These are phyloP conservation scores for Sugiyamaella boreocaroliniensis DNA, from an alignment of 805 yeast species.

Conservation along the genomic window DNA sequence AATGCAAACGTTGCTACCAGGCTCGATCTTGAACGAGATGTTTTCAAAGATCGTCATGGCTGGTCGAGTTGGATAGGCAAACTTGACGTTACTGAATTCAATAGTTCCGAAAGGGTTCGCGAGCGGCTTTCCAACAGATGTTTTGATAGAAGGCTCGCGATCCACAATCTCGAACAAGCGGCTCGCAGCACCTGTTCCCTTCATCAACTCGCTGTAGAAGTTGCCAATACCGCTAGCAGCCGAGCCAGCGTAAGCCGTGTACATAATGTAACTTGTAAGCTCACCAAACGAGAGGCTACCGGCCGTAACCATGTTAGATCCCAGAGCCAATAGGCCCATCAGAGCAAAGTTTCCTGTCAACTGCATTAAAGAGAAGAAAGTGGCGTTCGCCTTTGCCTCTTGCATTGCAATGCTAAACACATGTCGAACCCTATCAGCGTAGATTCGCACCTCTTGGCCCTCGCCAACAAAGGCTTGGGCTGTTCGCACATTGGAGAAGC, in stretches of 20 bases:
- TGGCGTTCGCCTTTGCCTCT: slow-evolving; percentile 75
- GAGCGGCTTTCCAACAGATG: slow-evolving; percentile 53
- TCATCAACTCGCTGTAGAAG: slow-evolving; percentile 91
- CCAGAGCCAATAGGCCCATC: slow-evolving; percentile 69
- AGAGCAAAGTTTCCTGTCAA: slow-evolving; percentile 77
- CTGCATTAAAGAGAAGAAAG: slow-evolving; percentile 72
- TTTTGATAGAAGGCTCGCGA: slow-evolving; percentile 62
- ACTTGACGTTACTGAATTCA: slow-evolving; percentile 54
- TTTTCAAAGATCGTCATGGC: slow-evolving; percentile 58
- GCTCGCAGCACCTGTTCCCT: slow-evolving; percentile 94
- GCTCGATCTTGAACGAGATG: slow-evolving; percentile 52
- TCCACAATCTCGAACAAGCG: slow-evolving; percentile 83
- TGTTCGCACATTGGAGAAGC: slow-evolving; percentile 74
- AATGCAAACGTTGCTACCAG: slow-evolving; percentile 86
- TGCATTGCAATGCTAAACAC: slow-evolving; percentile 61
- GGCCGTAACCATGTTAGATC: slow-evolving; percentile 70
- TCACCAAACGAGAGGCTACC: slow-evolving; percentile 84
- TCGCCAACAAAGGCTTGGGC: slow-evolving; percentile 91
- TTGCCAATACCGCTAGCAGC: slow-evolving; percentile 86
- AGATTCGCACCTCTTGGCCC: slow-evolving; percentile 63
- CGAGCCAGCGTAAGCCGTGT: slow-evolving; percentile 89
- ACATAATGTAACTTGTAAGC: slow-evolving; percentile 87
- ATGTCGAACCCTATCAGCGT: slow-evolving; percentile 61
- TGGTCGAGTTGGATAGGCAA: slow-evolving; percentile 80
- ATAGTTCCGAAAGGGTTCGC: slow-evolving; percentile 38